A percentile compares a stretch with the other conserved stretches of the same genome.
Evolutionary conservation across 1,284 basidiomycete genomes (phyloP).

Genomic region (Thelephora terrestris): DNA sequence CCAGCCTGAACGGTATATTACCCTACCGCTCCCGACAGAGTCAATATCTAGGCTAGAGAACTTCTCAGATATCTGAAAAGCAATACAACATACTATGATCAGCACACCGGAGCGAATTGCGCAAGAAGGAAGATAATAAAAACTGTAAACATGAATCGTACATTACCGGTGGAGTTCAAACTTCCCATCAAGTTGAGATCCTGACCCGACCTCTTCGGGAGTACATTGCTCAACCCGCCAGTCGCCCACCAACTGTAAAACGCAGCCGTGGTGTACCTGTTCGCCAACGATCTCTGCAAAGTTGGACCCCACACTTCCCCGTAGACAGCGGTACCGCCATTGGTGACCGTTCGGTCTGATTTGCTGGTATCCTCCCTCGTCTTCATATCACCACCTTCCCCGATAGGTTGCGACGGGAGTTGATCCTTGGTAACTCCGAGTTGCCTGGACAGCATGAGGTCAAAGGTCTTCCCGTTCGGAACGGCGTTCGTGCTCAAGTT

Average conservation of each 20-base stretch:
- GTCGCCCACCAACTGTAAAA: constrained; percentile 88
- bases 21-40: constrained; percentile 77
- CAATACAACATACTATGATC: neutral
- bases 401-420: constrained; percentile 58
- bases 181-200: constrained; percentile 73
- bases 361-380: constrained; percentile 48
- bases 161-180: constrained; percentile 58
- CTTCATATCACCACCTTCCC: constrained; percentile 40
- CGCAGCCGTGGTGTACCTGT: constrained; percentile 73
- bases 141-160: constrained; percentile 26
- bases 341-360: constrained; percentile 52
- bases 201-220: constrained; percentile 57
- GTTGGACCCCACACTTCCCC: constrained; percentile 60
- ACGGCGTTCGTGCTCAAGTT: constrained; percentile 49
- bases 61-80: constrained; percentile 80
- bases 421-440: constrained; percentile 56
- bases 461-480: constrained; percentile 48
- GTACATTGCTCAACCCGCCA: constrained; percentile 67
- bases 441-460: constrained; percentile 65
- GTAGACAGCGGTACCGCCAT: constrained; percentile 56
- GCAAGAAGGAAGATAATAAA: constrained; percentile 11
- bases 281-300: constrained; percentile 65
- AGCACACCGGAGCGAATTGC: neutral
- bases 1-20: constrained; percentile 80
- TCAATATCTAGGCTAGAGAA: constrained; percentile 71